phyloP scores from a whole-genome alignment of 1,139 yeast genomes.

The Tardiomyces digboiensis region DNA sequence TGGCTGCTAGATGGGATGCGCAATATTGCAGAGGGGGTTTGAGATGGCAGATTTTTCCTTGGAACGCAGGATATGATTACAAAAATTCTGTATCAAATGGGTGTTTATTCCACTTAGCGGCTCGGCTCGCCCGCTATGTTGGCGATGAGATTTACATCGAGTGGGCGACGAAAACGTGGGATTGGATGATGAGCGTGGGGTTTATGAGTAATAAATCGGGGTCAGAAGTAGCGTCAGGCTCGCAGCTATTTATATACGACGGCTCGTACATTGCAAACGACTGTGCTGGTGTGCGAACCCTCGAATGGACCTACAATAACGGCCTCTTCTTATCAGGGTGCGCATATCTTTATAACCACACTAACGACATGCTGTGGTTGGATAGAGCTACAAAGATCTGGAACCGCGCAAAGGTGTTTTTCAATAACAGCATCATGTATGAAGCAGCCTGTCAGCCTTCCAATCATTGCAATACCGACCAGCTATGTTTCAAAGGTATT shows the following conservation, averaged over 20 bases:
- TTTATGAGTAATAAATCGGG: constrained; percentile 29
- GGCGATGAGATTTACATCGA: constrained; percentile 51
- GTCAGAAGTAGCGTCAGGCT: constrained; percentile 4
- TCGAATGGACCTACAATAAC: constrained; percentile 72
- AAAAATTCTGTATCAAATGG: constrained; percentile 77
- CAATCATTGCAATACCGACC: constrained; percentile 59
- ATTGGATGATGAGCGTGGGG: constrained; percentile 52
- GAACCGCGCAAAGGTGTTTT: constrained; percentile 40
- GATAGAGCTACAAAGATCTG: constrained; percentile 42
- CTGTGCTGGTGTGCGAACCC: constrained; percentile 44
- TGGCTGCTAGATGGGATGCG: constrained; percentile 69
- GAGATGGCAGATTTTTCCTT: constrained; percentile 77
- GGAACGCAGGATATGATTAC: constrained; percentile 70
- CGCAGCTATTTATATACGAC: constrained; percentile 44
- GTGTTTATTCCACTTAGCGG: constrained; percentile 66
- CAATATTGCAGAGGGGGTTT: constrained; percentile 62
- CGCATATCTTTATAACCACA: constrained; percentile 60
- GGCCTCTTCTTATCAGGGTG: constrained; percentile 66
- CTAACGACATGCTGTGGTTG: constrained; percentile 50
- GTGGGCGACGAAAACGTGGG: constrained; percentile 58
- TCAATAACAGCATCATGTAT: constrained; percentile 42
- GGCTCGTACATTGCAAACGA: constrained; percentile 55
- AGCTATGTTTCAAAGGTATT: constrained; percentile 67
- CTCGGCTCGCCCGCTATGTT: constrained; percentile 68
- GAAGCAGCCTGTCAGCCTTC: constrained; percentile 63